Percentiles rank a stretch among this genome's conserved stretches.
These are phyloP conservation scores for Trametes maxima DNA, from an alignment of 768 basidiomycete genomes.

Conservation along the genomic window DNA sequence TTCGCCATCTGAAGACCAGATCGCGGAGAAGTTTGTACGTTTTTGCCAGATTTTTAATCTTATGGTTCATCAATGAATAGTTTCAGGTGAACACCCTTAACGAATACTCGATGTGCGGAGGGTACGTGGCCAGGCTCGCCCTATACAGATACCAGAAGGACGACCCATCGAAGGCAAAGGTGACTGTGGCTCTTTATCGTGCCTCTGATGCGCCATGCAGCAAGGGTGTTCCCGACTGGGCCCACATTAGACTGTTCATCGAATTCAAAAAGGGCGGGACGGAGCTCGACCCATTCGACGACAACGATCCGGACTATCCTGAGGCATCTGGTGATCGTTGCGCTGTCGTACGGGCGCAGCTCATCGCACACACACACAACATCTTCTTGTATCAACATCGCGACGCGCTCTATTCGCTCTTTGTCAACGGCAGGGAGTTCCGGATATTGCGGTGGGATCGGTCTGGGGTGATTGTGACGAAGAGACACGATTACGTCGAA, in stretches of 20 bases:
- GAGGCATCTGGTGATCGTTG: not conserved
- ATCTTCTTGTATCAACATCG: conserved; percentile 4
- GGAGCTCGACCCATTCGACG: not conserved
- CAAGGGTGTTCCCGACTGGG: not conserved
- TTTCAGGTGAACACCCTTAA: not conserved
- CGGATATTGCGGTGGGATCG: conserved; percentile 8
- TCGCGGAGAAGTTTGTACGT: no score
- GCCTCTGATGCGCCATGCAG: not conserved
- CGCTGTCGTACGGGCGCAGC: not conserved
- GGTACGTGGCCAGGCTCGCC: not conserved
- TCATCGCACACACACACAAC: not conserved
- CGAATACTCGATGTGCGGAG: not conserved
- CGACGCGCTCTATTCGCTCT: not conserved
- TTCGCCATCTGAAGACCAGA: no score
- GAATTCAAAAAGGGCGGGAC: conserved; percentile 1
- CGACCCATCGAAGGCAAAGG: not conserved
- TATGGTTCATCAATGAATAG: not conserved
- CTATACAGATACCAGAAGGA: not conserved
- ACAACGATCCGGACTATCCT: not conserved
- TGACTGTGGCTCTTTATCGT: conserved; percentile 1
- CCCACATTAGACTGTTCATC: not conserved
- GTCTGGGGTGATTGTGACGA: not conserved
- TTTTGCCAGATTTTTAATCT: no score
- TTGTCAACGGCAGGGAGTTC: conserved; percentile 1
- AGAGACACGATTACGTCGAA: not conserved